A percentile compares a stretch with the other conserved stretches of the same genome.
Evolutionary conservation across 208 protist genomes (phyloP).

Genomic region (Trypanosoma boissoni): DNA sequence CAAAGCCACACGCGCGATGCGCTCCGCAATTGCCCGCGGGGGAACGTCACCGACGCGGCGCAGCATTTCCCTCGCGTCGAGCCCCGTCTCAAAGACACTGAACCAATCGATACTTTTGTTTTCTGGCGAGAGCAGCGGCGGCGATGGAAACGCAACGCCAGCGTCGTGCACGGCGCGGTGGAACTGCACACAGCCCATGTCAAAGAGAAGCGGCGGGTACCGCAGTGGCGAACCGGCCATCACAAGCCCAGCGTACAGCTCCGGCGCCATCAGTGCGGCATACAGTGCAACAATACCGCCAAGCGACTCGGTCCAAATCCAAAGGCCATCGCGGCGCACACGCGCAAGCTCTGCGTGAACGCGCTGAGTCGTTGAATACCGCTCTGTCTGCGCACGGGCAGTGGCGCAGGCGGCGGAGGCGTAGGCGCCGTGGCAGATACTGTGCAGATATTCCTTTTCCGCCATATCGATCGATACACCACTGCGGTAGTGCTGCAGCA

Average conservation of each 20-base stretch:
- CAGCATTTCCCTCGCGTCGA: constrained; percentile 26
- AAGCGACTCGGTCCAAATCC: constrained; percentile 74
- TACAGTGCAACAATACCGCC: constrained; percentile 57
- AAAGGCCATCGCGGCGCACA: constrained; percentile 60
- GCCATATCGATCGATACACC: background rate
- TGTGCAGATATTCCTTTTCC: constrained; percentile 21
- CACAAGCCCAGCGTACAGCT: constrained; percentile 63
- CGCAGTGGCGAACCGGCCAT: constrained; percentile 60
- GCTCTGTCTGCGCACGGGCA: constrained; percentile 29
- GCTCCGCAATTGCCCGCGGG: constrained; percentile 26
- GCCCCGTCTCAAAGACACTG: constrained; percentile 14
- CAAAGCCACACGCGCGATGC: constrained; percentile 38
- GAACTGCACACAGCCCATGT: constrained; percentile 45
- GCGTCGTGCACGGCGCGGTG: constrained; percentile 48
- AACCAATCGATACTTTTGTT: constrained; percentile 26
- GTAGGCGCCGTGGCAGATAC: background rate
- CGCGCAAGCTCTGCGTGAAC: constrained; percentile 20
- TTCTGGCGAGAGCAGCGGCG: background rate
- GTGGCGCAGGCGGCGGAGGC: constrained; percentile 22
- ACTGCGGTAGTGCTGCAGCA: constrained; percentile 40
- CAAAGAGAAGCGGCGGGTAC: constrained; percentile 72
- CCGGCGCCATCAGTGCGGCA: constrained; percentile 48
- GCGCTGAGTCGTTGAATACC: constrained; percentile 27
- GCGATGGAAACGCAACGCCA: constrained; percentile 21
- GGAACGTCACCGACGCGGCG: constrained; percentile 25